Base-by-base conservation (phyloP, 345 rosid species). In the Gossypium turneri region DNA sequence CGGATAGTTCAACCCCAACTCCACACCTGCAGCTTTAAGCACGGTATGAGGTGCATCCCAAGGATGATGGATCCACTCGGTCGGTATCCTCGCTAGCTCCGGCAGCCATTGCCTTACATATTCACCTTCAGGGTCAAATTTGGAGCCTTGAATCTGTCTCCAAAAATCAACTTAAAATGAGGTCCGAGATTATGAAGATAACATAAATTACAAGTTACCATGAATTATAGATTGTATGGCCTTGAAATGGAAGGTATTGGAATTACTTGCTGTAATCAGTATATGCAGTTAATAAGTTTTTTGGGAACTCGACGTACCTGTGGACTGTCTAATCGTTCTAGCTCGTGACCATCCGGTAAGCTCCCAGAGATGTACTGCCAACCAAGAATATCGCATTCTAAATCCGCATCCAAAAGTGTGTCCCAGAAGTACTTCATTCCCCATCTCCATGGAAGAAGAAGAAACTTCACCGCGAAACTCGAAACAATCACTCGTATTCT, bases 371-470 rank as follows among this genome's bases (percentile, higher is more conserved):
- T 90, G 77, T 94, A 94, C 80, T 94, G 98, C 98, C 97, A 94
- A 29, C 95, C 97, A n/a, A 94, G 88, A 75, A 94, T 92, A 76
- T 92, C 97, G 41, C 86, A 81, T 81, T 94, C 97, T 78, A 94
- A 81, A 82, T 92, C 97, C 19, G 97, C 95, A 84, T 94, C 97
- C 79, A 94, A 75, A 74, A 94, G 94, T 1, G 95, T 90, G 85
- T 94, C 97, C 97, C 98, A 94, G 73, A 92, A 92, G 75, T 92
- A 94, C 83, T 92, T 92, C 98, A 94, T 87, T 22, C 98, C 98
- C 97, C 98, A 92, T 81, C 83, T 89, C 98, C 98, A 92, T 24
- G 97, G 97, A 67, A 90, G 92, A 76, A 92, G 94, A 75, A 92
- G 90, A 82, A 88, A 80, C 77, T 94, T 94, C 70, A 94, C 94